These are phyloP conservation scores for Yamadazyma nakazawae DNA, from an alignment of 805 yeast genomes.

Conservation along the genomic window DNA sequence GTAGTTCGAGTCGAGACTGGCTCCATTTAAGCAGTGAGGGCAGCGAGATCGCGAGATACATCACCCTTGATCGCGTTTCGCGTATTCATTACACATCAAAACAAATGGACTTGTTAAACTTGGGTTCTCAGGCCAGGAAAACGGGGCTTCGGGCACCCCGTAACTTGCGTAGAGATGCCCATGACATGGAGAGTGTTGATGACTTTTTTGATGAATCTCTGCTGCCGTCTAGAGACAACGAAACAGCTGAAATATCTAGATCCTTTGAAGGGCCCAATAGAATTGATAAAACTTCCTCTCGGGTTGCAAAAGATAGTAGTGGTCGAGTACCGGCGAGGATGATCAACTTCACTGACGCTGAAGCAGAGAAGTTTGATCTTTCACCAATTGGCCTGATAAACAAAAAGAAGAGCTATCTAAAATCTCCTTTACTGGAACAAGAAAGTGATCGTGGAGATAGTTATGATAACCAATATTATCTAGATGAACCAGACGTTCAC, in stretches of 20 bases:
- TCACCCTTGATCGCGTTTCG: constrained; percentile 3
- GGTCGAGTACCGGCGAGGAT: constrained; percentile 28
- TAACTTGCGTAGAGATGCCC: constrained; percentile 50
- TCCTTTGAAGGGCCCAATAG: neutral
- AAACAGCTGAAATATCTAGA: neutral
- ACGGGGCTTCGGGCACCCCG: constrained; percentile 54
- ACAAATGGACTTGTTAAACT: constrained; percentile 39
- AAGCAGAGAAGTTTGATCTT: constrained; percentile 27
- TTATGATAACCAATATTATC: neutral
- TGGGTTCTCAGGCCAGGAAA: constrained; percentile 63
- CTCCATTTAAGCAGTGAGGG: too few relatives aligned
- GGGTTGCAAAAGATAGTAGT: constrained; percentile 8
- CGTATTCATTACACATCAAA: neutral
- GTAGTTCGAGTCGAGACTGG: too few relatives aligned
- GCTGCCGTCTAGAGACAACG: constrained; percentile 1
- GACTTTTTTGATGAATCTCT: constrained; percentile 57
- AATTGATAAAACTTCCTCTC: neutral
- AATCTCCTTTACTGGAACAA: constrained; percentile 22
- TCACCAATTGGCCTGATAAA: constrained; percentile 22
- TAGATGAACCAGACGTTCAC: neutral
- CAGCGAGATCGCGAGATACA: too few relatives aligned
- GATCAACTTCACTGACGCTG: constrained; percentile 34
- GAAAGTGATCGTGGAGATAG: neutral
- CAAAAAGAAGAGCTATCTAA: constrained; percentile 2
- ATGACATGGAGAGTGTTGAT: constrained; percentile 66